phyloP scores from a whole-genome alignment of 192 early-diverging fungal species.

The Entomortierella lignicola region DNA sequence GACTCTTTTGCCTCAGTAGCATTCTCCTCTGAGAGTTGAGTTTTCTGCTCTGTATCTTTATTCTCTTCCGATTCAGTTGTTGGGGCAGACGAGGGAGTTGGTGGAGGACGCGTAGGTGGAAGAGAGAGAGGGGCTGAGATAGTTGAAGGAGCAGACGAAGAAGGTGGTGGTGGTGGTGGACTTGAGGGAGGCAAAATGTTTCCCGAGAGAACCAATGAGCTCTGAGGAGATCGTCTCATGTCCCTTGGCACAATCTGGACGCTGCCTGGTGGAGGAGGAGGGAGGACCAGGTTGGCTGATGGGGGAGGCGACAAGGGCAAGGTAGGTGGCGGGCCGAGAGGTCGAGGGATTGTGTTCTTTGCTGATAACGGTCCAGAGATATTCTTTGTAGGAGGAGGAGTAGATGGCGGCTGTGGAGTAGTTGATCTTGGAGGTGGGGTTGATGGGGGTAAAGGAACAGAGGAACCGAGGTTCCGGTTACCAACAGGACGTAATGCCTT shows the following conservation, averaged over 20 bases:
- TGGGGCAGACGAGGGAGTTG: background rate
- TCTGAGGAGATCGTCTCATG: conserved; percentile 39
- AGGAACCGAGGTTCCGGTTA: conserved; percentile 21
- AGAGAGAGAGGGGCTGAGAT: conserved; percentile 18
- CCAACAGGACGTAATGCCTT: conserved; percentile 30
- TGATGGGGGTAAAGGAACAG: conserved; percentile 29
- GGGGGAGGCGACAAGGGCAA: conserved; percentile 26
- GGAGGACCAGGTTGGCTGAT: background rate
- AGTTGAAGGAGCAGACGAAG: background rate
- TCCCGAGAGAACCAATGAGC: conserved; percentile 28
- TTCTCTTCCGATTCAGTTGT: background rate
- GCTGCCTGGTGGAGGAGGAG: conserved; percentile 18
- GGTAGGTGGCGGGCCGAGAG: conserved; percentile 30
- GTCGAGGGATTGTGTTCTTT: conserved; percentile 22
- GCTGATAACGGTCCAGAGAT: conserved; percentile 10
- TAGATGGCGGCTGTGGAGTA: conserved; percentile 7
- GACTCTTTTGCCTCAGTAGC: background rate
- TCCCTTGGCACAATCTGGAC: conserved; percentile 28
- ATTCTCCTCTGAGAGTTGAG: background rate
- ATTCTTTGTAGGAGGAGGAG: conserved; percentile 6
- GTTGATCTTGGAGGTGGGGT: no score
- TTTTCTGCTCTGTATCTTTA: no score
- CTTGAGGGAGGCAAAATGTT: conserved; percentile 45
- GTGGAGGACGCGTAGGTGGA: background rate
- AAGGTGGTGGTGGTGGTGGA: conserved; percentile 27